Evolutionary conservation across 2,329 filamentous ascomycete genomes (phyloP).

Genomic region (Arthrocladium fulminans): DNA sequence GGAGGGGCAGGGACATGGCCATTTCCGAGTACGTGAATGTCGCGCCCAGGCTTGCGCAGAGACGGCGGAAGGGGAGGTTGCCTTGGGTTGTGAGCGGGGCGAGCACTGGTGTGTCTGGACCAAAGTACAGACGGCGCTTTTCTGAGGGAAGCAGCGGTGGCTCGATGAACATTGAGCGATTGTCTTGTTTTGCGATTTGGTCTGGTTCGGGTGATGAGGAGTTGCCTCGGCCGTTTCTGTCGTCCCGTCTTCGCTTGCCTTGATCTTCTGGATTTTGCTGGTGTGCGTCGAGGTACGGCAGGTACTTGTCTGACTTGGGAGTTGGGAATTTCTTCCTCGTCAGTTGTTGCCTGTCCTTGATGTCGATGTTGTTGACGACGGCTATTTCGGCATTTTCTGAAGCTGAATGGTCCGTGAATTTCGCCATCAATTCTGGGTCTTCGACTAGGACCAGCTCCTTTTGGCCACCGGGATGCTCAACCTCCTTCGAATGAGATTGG

Average conservation of each 20-base stretch:
- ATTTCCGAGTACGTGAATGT: slow-evolving; percentile 97
- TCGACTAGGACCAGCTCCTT: slow-evolving; percentile 70
- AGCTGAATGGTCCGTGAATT: slow-evolving; percentile 9
- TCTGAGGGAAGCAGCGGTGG: slow-evolving; percentile 83
- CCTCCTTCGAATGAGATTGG: slow-evolving; percentile 74
- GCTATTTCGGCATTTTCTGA: slow-evolving; percentile 43
- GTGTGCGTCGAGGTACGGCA: slow-evolving; percentile 67
- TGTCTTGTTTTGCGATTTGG: slow-evolving; percentile 51
- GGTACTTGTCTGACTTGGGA: slow-evolving; percentile 65
- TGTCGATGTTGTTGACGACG: slow-evolving; percentile 65
- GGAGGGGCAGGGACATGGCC: slow-evolving; percentile 81
- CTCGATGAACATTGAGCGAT: slow-evolving; percentile 72
- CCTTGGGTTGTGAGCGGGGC: slow-evolving; percentile 94
- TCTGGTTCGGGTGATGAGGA: slow-evolving; percentile 24
- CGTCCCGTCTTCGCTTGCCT: slow-evolving; percentile 36
- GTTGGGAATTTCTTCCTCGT: slow-evolving; percentile 63
- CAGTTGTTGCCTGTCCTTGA: slow-evolving; percentile 63
- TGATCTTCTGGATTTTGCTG: slow-evolving; percentile 29
- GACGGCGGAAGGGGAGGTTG: slow-evolving; percentile 84
- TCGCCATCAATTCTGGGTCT: slow-evolving; percentile 30
- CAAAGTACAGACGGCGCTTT: slow-evolving; percentile 89
- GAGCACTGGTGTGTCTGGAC: slow-evolving; percentile 83
- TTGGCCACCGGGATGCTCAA: slow-evolving; percentile 66
- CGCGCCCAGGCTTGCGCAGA: slow-evolving; percentile 81
- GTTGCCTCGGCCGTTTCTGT: slow-evolving; percentile 30